Evolutionary conservation across 1,284 basidiomycete species (phyloP), one percentile per base, ranked within the genome.

Genomic region (Trametes sp.): DNA sequence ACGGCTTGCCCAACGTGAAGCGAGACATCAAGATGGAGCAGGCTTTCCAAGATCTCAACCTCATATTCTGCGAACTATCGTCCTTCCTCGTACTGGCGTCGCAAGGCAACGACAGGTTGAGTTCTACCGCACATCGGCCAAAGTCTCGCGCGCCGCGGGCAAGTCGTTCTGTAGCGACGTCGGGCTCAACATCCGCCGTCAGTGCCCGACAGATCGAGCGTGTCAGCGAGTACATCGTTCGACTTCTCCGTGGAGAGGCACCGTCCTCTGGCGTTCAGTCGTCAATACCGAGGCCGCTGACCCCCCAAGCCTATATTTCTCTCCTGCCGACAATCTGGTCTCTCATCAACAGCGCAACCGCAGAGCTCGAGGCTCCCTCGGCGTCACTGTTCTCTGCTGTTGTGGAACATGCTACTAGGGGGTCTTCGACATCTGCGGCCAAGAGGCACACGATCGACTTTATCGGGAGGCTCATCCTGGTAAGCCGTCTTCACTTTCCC

Each of bases 301-400:
- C 85, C 13, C 77, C 87, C 0, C 72, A 81, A n/a, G 82, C 87
- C 14, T 97, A 95, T 76, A 71, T 77, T 3, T 82, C 88, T 1
- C 81, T 96, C 31, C 79, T 95, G 23, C 94, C 95, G 1, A 92
- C 94, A 1, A 82, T 97, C 48, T 97, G 94, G 93, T 85, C 89
- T 28, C 78, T 98, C 49, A 73, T 96, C 54, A 88, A 85, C 70
- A 82, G 78, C 51, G 59, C 66, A 35, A 57, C 66, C 21, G 49
- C 67, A 57, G 66, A 72, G 53, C 66, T 68, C n/a, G 67, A 61
- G 36, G 67, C 74, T n/a, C 51, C 65, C 61, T 73, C 77, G 54
- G 71, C 66, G 64, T 77, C 78, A 55, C 79, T 85, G 59, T 76
- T 89, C 45, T 73, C 73, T 48, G 86, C 84, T 19, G 76, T 80